A percentile compares a stretch with the other conserved stretches of the same genome.
These are phyloP conservation scores for Penicillium coprophilum DNA, from an alignment of 495 filamentous ascomycete species.

Conservation along the genomic window DNA sequence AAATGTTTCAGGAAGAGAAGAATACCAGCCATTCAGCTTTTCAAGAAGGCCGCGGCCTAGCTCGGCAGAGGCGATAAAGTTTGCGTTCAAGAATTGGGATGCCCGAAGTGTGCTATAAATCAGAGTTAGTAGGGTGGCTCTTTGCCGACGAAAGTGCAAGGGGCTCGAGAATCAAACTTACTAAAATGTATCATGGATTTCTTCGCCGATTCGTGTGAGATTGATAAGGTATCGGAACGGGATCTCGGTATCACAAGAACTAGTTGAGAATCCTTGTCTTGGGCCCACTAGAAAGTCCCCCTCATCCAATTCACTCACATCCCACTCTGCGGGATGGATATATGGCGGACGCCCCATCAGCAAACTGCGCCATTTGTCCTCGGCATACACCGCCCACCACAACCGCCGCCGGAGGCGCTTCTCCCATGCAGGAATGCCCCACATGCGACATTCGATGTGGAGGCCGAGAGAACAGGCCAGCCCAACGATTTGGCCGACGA, in stretches of 20 bases:
- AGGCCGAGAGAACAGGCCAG: conserved; percentile 59
- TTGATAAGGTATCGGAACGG: conserved; percentile 31
- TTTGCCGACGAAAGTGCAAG: background rate
- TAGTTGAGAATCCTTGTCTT: conserved; percentile 26
- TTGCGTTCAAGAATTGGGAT: conserved; percentile 32
- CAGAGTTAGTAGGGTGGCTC: background rate
- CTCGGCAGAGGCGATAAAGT: conserved; percentile 32
- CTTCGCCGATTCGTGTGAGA: conserved; percentile 32
- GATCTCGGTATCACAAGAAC: conserved; percentile 24
- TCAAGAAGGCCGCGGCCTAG: conserved; percentile 28
- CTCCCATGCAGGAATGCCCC: conserved; percentile 89
- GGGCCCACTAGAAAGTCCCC: conserved; percentile 60
- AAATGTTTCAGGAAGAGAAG: conserved; percentile 29
- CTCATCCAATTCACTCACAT: conserved; percentile 63
- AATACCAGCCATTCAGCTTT: conserved; percentile 36
- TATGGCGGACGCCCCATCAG: conserved; percentile 83
- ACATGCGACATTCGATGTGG: conserved; percentile 81
- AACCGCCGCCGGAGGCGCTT: conserved; percentile 77
- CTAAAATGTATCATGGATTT: conserved; percentile 39
- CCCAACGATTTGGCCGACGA: conserved; percentile 37
- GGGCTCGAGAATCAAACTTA: conserved; percentile 13
- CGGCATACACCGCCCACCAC: conserved; percentile 89
- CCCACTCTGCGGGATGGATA: conserved; percentile 77
- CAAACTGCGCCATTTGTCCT: conserved; percentile 92
- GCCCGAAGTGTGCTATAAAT: conserved; percentile 32